Evolutionary conservation across 371 early-diverging fungal species (phyloP).

Genomic region (Rhizopus stolonifer): DNA sequence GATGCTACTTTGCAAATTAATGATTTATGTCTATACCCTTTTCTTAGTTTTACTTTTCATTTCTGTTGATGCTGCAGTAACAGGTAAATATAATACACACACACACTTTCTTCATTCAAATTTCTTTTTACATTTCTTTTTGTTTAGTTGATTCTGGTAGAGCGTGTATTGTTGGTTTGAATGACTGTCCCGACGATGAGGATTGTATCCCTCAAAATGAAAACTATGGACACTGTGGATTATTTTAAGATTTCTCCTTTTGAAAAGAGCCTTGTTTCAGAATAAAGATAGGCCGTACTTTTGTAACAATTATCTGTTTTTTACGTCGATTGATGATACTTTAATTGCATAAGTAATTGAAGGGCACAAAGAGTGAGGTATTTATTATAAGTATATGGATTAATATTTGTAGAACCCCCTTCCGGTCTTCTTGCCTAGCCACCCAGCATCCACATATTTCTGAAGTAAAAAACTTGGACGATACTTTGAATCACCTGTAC

Average conservation of each 20-base stretch:
- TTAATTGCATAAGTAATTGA: neutral
- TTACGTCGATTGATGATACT: no score
- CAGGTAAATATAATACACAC: slow-evolving; percentile 1
- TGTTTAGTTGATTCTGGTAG: slow-evolving; percentile 12
- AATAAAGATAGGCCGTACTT: no score
- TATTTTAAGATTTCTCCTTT: neutral
- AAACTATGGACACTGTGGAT: slow-evolving; percentile 22
- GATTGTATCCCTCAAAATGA: slow-evolving; percentile 14
- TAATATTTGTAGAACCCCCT: slow-evolving; percentile 88
- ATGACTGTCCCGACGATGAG: slow-evolving; percentile 24
- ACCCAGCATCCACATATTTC: slow-evolving; percentile 97
- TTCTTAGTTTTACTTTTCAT: neutral
- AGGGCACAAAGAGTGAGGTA: neutral
- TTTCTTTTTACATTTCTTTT: neutral
- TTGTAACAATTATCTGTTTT: neutral
- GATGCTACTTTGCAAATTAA: slow-evolving; percentile 3
- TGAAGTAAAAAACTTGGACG: slow-evolving; percentile 89
- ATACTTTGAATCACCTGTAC: slow-evolving; percentile 97
- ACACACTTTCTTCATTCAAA: neutral
- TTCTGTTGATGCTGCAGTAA: neutral
- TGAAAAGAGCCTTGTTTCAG: neutral
- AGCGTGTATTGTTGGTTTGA: slow-evolving; percentile 12
- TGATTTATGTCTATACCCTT: neutral
- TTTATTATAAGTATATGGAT: slow-evolving; percentile 1
- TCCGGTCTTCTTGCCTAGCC: slow-evolving; percentile 92